phyloP scores from a whole-genome alignment of 2,329 filamentous ascomycete species.

The Colletotrichum shisoi region DNA sequence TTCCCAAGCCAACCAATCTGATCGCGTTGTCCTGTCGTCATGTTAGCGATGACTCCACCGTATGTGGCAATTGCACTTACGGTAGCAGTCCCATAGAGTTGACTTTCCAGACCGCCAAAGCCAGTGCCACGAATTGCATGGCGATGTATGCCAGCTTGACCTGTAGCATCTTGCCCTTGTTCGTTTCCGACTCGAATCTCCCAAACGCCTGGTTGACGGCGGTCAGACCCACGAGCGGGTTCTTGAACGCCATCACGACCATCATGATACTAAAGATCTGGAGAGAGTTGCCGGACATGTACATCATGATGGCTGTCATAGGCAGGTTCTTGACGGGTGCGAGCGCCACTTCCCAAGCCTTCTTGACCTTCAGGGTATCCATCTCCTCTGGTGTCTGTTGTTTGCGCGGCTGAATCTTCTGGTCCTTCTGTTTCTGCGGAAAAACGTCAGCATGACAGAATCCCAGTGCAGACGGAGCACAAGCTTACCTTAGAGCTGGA shows the following conservation, averaged over 20 bases:
- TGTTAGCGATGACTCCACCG: constrained; percentile 15
- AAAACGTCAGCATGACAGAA: not conserved
- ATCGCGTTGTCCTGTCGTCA: constrained; percentile 79
- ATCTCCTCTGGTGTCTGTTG: constrained; percentile 82
- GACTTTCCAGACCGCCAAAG: constrained; percentile 92
- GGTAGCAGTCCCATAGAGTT: constrained; percentile 95
- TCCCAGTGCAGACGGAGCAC: not conserved
- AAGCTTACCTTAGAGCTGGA: constrained; percentile 64
- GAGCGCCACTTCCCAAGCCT: constrained; percentile 96
- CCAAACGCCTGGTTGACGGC: constrained; percentile 88
- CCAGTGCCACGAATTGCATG: constrained; percentile 85
- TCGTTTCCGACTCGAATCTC: constrained; percentile 85
- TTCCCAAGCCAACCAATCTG: constrained; percentile 98
- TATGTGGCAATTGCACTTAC: constrained; percentile 59
- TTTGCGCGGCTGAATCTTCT: constrained; percentile 64
- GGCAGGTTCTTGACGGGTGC: constrained; percentile 92
- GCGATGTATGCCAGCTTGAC: constrained; percentile 88
- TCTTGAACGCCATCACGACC: constrained; percentile 99
- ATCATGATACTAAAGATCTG: constrained; percentile 99
- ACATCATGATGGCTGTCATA: constrained; percentile 99
- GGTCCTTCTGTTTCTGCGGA: constrained; percentile 59
- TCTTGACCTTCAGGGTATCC: constrained; percentile 96
- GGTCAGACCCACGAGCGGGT: constrained; percentile 83
- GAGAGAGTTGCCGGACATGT: constrained; percentile 98
- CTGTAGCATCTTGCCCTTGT: constrained; percentile 74